These are phyloP conservation scores for Neurospora intermedia DNA, from an alignment of 495 filamentous ascomycete genomes.

Conservation along the genomic window DNA sequence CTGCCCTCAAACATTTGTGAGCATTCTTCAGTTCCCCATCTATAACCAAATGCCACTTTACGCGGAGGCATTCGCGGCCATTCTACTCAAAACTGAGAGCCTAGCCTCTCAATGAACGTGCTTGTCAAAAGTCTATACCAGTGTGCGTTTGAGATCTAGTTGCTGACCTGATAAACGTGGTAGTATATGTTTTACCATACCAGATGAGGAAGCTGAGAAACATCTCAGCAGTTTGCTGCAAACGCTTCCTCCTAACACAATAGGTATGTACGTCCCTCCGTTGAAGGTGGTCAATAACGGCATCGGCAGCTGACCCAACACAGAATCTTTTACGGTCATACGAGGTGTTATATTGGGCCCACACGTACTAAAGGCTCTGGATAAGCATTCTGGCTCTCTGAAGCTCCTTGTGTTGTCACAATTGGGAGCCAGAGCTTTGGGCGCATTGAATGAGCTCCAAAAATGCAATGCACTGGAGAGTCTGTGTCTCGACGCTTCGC, in stretches of 20 bases:
- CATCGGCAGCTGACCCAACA: neutral
- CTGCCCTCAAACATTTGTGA: conserved; percentile 46
- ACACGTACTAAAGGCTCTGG: conserved; percentile 49
- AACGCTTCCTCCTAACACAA: conserved; percentile 43
- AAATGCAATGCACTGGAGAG: conserved; percentile 43
- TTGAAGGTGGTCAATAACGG: too few relatives aligned
- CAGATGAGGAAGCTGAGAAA: conserved; percentile 34
- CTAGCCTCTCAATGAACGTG: neutral
- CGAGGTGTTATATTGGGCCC: conserved; percentile 39
- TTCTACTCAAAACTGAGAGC: neutral
- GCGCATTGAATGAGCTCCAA: conserved; percentile 38
- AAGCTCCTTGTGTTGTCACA: conserved; percentile 42
- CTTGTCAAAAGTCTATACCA: neutral
- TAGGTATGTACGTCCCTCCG: conserved; percentile 21
- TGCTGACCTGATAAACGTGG: conserved; percentile 14
- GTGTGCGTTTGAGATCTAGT: neutral
- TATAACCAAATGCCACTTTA: neutral
- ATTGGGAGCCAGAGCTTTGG: conserved; percentile 35
- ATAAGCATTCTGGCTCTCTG: conserved; percentile 45
- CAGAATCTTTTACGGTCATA: conserved; percentile 44
- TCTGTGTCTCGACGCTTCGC: conserved; percentile 13
- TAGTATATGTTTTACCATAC: conserved; percentile 35
- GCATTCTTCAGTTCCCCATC: neutral
- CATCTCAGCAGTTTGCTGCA: conserved; percentile 49
- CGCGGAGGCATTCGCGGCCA: neutral